A percentile compares a stretch with the other conserved stretches of the same genome.
Evolutionary conservation across 139 green algal genomes (phyloP).

Genomic region (Tetraselmis striata): DNA sequence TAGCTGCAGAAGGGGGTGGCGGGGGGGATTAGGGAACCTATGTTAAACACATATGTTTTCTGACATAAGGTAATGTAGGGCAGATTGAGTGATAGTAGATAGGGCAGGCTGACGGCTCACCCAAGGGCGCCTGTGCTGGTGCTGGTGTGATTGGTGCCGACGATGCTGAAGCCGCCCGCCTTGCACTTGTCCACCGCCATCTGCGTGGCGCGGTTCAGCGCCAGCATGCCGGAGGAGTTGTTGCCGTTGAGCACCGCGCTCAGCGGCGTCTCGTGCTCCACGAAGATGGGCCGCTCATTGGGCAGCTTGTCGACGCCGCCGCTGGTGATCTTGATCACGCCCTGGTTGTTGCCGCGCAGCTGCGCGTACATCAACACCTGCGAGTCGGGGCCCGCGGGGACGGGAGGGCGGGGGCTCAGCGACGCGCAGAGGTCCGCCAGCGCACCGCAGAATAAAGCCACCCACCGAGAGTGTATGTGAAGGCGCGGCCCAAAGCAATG

Average conservation of each 20-base stretch:
- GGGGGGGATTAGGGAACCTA: no score
- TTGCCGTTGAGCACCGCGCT: conserved; percentile 60
- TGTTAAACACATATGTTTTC: no score
- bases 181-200: conserved; percentile 52
- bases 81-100: no score
- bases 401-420: not conserved
- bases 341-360: conserved; percentile 73
- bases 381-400: not conserved
- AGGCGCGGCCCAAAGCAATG: not conserved
- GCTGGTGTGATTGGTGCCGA: conserved; percentile 62
- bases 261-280: conserved; percentile 49
- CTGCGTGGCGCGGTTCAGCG: conserved; percentile 41
- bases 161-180: conserved; percentile 53
- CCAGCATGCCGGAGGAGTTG: conserved; percentile 59
- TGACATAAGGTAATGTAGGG: no score
- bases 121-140: conserved; percentile 64
- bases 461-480: not conserved
- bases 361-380: conserved; percentile 76
- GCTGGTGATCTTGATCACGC: conserved; percentile 71
- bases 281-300: conserved; percentile 11
- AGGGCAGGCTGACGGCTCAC: conserved; percentile 24
- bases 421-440: not conserved
- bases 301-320: conserved; percentile 41
- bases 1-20: no score
- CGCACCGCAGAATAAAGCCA: no score